phyloP scores from a whole-genome alignment of 164 flowering plant species.

The Tinospora cordifolia region DNA sequence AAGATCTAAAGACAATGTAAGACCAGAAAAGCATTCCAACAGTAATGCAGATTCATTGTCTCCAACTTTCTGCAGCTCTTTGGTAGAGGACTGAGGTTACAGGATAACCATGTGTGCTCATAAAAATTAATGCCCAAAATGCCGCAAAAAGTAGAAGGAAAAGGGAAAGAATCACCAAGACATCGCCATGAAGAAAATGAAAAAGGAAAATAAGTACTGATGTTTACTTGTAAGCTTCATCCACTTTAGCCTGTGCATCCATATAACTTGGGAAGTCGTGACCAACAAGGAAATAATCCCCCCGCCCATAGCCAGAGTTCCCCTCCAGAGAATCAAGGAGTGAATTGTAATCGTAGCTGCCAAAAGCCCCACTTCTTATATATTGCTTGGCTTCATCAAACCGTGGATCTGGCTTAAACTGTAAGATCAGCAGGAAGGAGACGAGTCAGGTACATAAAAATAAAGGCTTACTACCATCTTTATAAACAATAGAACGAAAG shows the following conservation, averaged over 20 bases:
- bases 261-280: conserved; percentile 86
- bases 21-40: no score
- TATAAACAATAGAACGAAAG: not conserved
- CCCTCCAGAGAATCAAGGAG: conserved; percentile 96
- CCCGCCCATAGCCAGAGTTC: conserved; percentile 86
- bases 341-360: conserved; percentile 81
- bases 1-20: no score
- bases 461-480: not conserved
- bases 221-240: conserved; percentile 88
- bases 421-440: conserved; percentile 19
- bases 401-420: conserved; percentile 95
- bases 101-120: no score
- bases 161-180: no score
- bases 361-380: conserved; percentile 83
- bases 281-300: conserved; percentile 95
- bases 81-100: no score
- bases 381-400: conserved; percentile 90
- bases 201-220: not conserved
- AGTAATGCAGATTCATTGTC: no score
- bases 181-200: no score
- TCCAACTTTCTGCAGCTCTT: no score
- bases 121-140: no score
- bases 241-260: conserved; percentile 86
- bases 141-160: no score
- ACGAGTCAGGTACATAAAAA: not conserved